Conservation (phyloP, 2,329 filamentous ascomycete species). For the Chrysoporthe austroafricana region DNA sequence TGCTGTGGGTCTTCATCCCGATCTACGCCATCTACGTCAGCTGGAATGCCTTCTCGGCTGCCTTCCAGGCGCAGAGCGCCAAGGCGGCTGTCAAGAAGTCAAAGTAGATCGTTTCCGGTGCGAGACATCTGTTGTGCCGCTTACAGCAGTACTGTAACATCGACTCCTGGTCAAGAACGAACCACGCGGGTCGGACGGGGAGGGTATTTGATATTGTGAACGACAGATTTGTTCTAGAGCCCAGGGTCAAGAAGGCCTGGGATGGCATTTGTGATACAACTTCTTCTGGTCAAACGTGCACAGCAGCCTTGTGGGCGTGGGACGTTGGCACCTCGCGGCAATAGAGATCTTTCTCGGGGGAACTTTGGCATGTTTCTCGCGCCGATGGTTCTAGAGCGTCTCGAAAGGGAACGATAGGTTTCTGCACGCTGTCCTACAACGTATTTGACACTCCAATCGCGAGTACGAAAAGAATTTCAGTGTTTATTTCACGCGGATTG, state of each 20-base stretch:
- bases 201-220: not conserved
- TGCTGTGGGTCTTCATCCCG: slow-evolving; percentile 68
- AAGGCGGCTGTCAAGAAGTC: slow-evolving; percentile 19
- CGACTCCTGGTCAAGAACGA: not conserved
- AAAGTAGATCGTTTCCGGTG: slow-evolving; percentile 3
- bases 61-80: slow-evolving; percentile 23
- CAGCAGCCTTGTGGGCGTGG: not conserved
- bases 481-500: not conserved
- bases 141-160: not conserved
- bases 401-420: no score
- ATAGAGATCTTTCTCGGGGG: not conserved
- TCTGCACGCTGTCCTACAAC: no score
- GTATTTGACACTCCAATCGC: not conserved
- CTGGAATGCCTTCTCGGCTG: slow-evolving; percentile 25
- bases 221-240: not conserved
- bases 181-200: not conserved
- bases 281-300: not conserved
- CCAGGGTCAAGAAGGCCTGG: not conserved
- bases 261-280: not conserved
- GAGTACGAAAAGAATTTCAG: not conserved
- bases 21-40: slow-evolving; percentile 57
- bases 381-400: no score
- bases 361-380: no score
- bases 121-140: no score
- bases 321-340: not conserved